These are phyloP conservation scores for Actinomortierella ambigua DNA, from an alignment of 371 early-diverging fungal species.

Conservation along the genomic window DNA sequence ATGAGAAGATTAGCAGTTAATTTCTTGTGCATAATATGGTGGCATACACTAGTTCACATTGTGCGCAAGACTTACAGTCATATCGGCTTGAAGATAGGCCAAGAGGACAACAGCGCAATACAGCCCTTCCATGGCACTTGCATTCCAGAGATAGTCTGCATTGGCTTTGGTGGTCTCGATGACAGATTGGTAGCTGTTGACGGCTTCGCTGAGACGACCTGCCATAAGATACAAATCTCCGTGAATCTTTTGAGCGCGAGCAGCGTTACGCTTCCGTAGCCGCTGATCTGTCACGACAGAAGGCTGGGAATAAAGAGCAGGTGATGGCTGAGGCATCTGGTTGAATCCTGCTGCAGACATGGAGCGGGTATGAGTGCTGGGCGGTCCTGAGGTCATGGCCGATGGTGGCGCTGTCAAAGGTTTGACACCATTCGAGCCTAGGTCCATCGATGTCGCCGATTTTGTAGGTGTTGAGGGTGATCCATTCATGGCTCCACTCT, in stretches of 20 bases:
- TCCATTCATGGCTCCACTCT: constrained; percentile 18
- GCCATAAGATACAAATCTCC: constrained; percentile 82
- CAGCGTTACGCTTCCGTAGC: constrained; percentile 68
- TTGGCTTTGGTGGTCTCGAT: constrained; percentile 71
- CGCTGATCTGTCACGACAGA: constrained; percentile 42
- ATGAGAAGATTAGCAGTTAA: neutral
- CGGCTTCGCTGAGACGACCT: constrained; percentile 78
- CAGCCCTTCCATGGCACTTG: constrained; percentile 78
- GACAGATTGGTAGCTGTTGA: constrained; percentile 68
- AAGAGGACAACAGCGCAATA: constrained; percentile 65
- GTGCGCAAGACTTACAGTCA: constrained; percentile 52
- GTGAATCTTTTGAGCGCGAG: constrained; percentile 75
- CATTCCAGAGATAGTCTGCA: constrained; percentile 80
- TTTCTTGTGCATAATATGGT: neutral
- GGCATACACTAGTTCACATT: neutral
- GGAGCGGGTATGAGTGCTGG: constrained; percentile 27
- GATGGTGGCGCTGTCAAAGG: constrained; percentile 38
- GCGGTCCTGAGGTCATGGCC: constrained; percentile 40
- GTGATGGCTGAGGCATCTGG: constrained; percentile 3
- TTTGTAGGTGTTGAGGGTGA: constrained; percentile 16
- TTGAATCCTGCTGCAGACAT: constrained; percentile 33
- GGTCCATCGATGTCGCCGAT: constrained; percentile 27
- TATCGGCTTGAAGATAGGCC: constrained; percentile 64
- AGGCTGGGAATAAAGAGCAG: constrained; percentile 26
- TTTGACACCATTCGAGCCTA: constrained; percentile 37